Evolutionary conservation across 2,329 filamentous ascomycete genomes (phyloP), one percentile per base, ranked within the genome.

Genomic region (Coniella vitis): DNA sequence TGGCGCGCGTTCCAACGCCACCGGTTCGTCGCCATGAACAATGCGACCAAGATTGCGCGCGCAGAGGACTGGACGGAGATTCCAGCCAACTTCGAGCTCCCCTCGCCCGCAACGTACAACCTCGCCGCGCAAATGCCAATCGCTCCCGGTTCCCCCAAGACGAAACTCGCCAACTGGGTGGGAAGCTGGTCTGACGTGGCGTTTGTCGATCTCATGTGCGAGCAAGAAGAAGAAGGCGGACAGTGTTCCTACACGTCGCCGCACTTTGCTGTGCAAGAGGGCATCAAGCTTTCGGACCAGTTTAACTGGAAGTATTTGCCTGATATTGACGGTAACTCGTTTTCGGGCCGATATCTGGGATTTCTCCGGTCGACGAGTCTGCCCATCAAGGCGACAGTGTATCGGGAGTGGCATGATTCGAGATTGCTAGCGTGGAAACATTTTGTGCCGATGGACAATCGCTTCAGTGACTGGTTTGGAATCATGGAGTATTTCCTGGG

Each of bases 371-470:
- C 80, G 25, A 86, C 79, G 2, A 83, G 78, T 14, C 64, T 90
- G 8, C 84, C 84, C 0, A 79, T 93, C 67, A 93, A 91, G 67
- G 79, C 83, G 5, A 89, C 87, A 0, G 70, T 91, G 19, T 93
- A 83, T 67, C 75, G 78, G 17, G 87, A 93, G 63, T 93, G 87
- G 87, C 87, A 90, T 60, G 86, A 90, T 61, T 77, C 75, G 38
- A 74, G 87, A 3, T 70, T 91, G 1, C 70, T 88, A 2, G 75
- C 85, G 0, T 93, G 87, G 87, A 80, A 81, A 58, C 87, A 93
- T 64, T 91, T 87, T 58, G 82, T 90, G 2, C 87, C 87, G 14
- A 82, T 91, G 76, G 84, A 90, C 61, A 86, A 79, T 59, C 77
- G 81, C 1, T 90, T 83, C 58, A 69, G 77, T 32, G 87, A 90